These are phyloP conservation scores for Daldinia grandis DNA, from an alignment of 495 filamentous ascomycete genomes.

Conservation along the genomic window DNA sequence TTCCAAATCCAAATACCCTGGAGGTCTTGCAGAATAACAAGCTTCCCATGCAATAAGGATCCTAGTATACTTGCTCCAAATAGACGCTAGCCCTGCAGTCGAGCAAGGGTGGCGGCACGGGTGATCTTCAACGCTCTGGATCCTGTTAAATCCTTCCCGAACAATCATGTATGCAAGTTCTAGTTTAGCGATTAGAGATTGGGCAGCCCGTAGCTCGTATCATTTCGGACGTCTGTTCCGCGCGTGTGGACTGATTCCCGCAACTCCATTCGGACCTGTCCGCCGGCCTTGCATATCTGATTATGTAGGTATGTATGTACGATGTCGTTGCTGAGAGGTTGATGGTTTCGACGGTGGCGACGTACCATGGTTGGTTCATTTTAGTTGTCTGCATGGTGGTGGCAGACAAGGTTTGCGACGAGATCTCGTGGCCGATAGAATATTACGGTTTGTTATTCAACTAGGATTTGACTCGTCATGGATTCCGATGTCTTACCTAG, in stretches of 20 bases:
- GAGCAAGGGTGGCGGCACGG: conserved; percentile 13
- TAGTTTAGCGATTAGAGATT: background rate
- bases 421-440: background rate
- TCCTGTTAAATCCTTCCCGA: conserved; percentile 24
- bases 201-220: background rate
- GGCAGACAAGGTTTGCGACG: background rate
- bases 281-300: conserved; percentile 11
- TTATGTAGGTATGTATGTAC: background rate
- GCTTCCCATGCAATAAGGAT: background rate
- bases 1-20: background rate
- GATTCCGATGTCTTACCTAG: background rate
- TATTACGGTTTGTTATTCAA: background rate
- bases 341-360: background rate
- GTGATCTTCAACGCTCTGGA: conserved; percentile 21
- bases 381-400: background rate
- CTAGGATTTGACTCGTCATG: background rate
- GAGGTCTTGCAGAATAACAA: background rate
- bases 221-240: conserved; percentile 13
- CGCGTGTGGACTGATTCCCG: background rate
- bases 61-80: conserved; percentile 9
- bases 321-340: background rate
- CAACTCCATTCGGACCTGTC: conserved; percentile 16
- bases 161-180: background rate
- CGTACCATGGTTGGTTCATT: background rate
- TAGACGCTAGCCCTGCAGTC: background rate